A percentile compares a stretch with the other conserved stretches of the same genome.
phyloP scores from a whole-genome alignment of 306 rosid genomes.

The Biancaea sappan region DNA sequence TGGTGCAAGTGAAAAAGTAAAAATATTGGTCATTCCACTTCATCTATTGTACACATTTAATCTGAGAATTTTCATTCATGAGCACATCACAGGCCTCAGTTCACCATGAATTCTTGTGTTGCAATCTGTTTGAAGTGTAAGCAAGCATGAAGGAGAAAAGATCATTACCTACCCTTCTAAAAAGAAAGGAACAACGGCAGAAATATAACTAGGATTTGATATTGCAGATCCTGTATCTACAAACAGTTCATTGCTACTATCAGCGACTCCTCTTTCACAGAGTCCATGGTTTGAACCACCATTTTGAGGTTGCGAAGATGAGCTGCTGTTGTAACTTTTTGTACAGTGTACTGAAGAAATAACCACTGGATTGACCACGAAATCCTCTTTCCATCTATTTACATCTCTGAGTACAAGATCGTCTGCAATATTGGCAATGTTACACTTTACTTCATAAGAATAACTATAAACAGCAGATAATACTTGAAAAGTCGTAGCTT shows the following conservation, averaged over 20 bases:
- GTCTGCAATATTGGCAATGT: conserved; percentile 59
- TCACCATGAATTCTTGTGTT: background rate
- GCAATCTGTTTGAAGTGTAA: background rate
- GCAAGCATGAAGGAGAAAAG: background rate
- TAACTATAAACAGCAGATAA: conserved; percentile 4
- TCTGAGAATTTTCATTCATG: background rate
- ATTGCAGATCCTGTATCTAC: background rate
- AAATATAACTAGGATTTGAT: conserved; percentile 17
- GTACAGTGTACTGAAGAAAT: conserved; percentile 39
- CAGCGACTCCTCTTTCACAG: conserved; percentile 40
- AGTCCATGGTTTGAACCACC: conserved; percentile 35
- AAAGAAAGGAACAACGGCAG: conserved; percentile 17
- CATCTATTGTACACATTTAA: background rate
- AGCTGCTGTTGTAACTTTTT: conserved; percentile 24
- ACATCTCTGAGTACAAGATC: conserved; percentile 64
- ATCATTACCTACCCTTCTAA: conserved; percentile 26
- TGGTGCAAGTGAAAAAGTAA: background rate
- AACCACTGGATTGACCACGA: conserved; percentile 30
- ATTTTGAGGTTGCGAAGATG: conserved; percentile 33
- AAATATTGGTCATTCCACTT: background rate
- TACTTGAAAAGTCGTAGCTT: conserved; percentile 14
- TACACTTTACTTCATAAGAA: conserved; percentile 19
- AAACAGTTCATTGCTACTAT: background rate
- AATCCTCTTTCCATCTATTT: conserved; percentile 31
- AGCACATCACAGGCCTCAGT: background rate